Evolutionary conservation across 345 rosid species (phyloP), one percentile per base, ranked within the genome.

Genomic region (Jatropha curcas): DNA sequence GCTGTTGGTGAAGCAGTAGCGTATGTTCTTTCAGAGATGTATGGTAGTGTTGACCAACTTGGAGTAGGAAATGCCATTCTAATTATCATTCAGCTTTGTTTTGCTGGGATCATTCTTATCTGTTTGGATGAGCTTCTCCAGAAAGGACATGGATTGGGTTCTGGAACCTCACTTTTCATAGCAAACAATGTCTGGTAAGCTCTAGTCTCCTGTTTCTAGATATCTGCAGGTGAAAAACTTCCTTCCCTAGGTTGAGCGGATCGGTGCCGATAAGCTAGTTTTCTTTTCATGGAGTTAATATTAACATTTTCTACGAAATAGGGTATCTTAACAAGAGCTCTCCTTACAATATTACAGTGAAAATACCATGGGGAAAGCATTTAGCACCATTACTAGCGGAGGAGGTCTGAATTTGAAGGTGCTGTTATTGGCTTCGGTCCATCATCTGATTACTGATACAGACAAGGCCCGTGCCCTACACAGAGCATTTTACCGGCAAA

Each of bases 321-420:
- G n/a, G n/a, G 48, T n/a, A 35, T 68, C 34, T 46, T 68, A 24
- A 24, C 14, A 35, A 35, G 34, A 8, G 41, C 17, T 31, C 0
- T 7, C 28, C 1, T 22, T 53, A 37, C 43, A n/a, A n/a, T n/a
- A 78, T 62, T 76, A 68, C 87, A 90, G 96, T 82, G 96, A 90
- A 73, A 88, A 77, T 79, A 90, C 88, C 57, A 90, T 90, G 68
- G 88, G 93, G 96, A 90, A 86, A 70, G 96, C 96, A 28, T 90
- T 90, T 70, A 90, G 96, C 2, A 90, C 96, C 61, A 87, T 90
- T 53, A 90, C 88, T 80, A 90, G 91, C 19, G 96, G 96, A 0
- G 84, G 96, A 39, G 96, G 96, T 56, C 96, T 75, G 93, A 90
- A 76, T 90, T 90, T 81, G 96, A 90, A 85, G 96, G 96, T 73